Evolutionary conservation across 495 filamentous ascomycete species (phyloP).

Genomic region (Neurospora sp.): DNA sequence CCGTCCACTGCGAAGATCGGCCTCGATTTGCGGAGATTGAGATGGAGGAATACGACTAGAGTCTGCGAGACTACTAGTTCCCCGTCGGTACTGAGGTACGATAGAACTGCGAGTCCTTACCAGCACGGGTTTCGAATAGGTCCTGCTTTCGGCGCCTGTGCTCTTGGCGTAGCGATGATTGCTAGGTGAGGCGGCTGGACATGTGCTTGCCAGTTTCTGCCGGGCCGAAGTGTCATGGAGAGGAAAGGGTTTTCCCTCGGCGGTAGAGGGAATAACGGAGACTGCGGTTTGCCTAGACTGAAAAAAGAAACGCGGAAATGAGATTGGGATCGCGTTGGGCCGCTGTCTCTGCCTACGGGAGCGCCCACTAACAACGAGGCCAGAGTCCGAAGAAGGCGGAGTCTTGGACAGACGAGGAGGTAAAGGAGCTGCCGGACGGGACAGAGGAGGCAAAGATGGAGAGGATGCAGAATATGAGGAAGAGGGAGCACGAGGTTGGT

Average conservation of each 20-base stretch:
- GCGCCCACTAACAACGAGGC: slow-evolving; percentile 6
- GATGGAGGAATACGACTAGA: slow-evolving; percentile 20
- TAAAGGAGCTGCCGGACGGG: slow-evolving; percentile 17
- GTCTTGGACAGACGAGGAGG: slow-evolving; percentile 8
- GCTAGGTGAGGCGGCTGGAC: slow-evolving; percentile 23
- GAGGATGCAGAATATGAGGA: slow-evolving; percentile 12
- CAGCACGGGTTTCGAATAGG: slow-evolving; percentile 46
- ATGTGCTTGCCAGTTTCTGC: slow-evolving; percentile 35
- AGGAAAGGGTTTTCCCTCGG: slow-evolving; percentile 36
- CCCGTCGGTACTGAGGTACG: slow-evolving; percentile 10
- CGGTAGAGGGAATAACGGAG: slow-evolving; percentile 32
- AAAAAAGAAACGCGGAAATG: slow-evolving; percentile 29
- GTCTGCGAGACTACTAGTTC: slow-evolving; percentile 15
- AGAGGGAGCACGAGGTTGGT: slow-evolving; percentile 6
- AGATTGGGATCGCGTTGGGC: slow-evolving; percentile 18
- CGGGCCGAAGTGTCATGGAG: slow-evolving; percentile 31
- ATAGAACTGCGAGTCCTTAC: slow-evolving; percentile 32
- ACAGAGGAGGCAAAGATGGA: slow-evolving; percentile 8
- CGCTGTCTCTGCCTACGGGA: background rate
- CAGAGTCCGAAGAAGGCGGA: slow-evolving; percentile 7
- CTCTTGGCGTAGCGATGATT: slow-evolving; percentile 32
- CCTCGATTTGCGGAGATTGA: background rate
- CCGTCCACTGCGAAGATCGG: background rate
- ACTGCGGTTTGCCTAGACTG: slow-evolving; percentile 29
- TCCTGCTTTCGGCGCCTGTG: slow-evolving; percentile 38